Conservation (phyloP, 108 stramenopile genomes). For the Heterococcus sp. region DNA sequence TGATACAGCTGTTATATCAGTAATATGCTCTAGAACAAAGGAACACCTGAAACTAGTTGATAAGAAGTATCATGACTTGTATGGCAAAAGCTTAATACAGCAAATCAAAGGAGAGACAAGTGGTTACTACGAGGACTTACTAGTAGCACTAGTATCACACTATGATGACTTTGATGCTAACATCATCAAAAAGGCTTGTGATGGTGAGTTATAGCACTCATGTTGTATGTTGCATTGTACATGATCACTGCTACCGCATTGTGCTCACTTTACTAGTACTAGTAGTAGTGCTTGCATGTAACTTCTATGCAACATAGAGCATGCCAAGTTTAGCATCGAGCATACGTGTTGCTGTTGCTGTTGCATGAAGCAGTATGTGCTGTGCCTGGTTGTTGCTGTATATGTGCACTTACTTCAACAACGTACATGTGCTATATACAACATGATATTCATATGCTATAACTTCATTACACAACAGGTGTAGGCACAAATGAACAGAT, state of each 20-base stretch:
- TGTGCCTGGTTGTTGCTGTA: too few relatives aligned
- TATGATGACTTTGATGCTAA: conserved; percentile 22
- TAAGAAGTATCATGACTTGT: conserved; percentile 18
- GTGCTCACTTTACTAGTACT: too few relatives aligned
- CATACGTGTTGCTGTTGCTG: too few relatives aligned
- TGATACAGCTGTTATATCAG: neutral
- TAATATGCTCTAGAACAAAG: conserved; percentile 29
- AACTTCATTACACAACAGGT: too few relatives aligned
- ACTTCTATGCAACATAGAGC: neutral
- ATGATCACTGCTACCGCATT: too few relatives aligned
- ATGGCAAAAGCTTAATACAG: conserved; percentile 10
- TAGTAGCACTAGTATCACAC: conserved; percentile 4
- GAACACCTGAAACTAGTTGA: conserved; percentile 27
- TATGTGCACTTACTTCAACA: too few relatives aligned
- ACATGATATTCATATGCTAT: too few relatives aligned
- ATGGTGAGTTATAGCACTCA: too few relatives aligned
- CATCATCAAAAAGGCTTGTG: conserved; percentile 24
- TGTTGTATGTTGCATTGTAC: too few relatives aligned
- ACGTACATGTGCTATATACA: too few relatives aligned
- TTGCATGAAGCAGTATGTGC: neutral
- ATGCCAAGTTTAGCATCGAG: neutral
- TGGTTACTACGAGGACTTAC: conserved; percentile 14
- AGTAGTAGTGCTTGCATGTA: neutral
- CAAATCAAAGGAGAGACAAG: conserved; percentile 18
- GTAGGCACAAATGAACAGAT: conserved; percentile 21